Conservation (phyloP, 352 stramenopile genomes). For the Phytophthora sp. region DNA sequence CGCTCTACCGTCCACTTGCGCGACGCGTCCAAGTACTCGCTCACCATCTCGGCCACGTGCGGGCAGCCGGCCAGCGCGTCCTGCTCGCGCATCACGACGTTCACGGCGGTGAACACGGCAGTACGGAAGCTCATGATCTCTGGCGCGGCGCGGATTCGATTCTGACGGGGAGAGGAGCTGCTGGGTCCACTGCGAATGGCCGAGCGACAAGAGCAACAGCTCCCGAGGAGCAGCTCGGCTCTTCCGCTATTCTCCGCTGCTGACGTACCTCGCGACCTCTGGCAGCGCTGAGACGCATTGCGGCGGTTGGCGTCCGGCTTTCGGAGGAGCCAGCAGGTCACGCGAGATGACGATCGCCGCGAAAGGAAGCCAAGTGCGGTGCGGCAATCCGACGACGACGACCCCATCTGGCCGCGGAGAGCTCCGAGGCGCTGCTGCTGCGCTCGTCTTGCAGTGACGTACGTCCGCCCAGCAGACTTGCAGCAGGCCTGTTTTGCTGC, state of each 20-base stretch:
- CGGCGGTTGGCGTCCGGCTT: constrained; percentile 20
- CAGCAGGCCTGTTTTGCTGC: no score
- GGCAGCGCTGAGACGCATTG: constrained; percentile 12
- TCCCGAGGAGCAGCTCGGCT: constrained; percentile 1
- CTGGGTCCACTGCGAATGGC: constrained; percentile 21
- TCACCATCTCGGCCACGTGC: constrained; percentile 53
- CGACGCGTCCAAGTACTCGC: constrained; percentile 63
- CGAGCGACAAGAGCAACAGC: not conserved
- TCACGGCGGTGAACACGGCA: constrained; percentile 41
- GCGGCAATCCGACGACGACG: constrained; percentile 18
- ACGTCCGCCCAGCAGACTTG: no score
- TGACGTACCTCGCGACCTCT: constrained; percentile 37
- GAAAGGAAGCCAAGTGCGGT: constrained; percentile 10
- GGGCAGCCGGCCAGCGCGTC: constrained; percentile 54
- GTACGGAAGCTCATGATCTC: constrained; percentile 18
- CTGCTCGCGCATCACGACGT: constrained; percentile 47
- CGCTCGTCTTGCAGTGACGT: no score
- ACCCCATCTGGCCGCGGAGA: constrained; percentile 3
- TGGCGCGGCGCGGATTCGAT: constrained; percentile 16
- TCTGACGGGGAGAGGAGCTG: no score
- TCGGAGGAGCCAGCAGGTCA: not conserved
- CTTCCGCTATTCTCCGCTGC: constrained; percentile 16
- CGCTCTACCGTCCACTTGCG: constrained; percentile 62
- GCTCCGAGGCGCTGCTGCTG: constrained; percentile 7
- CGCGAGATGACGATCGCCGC: constrained; percentile 29